These are phyloP conservation scores for Zygosaccharomyces sapae DNA, from an alignment of 1,139 yeast genomes.

Conservation along the genomic window DNA sequence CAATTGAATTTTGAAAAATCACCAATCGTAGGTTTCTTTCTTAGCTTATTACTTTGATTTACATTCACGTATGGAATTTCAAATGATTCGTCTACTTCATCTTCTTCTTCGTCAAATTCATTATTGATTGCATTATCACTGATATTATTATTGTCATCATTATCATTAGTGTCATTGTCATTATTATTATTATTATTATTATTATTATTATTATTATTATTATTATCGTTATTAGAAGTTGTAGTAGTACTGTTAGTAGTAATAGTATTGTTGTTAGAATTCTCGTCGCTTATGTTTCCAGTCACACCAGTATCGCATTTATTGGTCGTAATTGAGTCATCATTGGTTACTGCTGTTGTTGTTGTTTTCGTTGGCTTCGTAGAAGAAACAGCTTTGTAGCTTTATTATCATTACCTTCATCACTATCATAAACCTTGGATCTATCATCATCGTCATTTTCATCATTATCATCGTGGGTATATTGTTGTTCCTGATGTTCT, in stretches of 20 bases:
- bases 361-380: no score
- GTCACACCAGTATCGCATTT: not conserved
- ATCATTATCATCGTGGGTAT: constrained; percentile 11
- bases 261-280: no score
- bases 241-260: no score
- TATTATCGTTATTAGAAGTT: no score
- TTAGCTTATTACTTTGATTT: constrained; percentile 54
- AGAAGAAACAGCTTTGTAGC: constrained; percentile 6
- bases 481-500: constrained; percentile 1
- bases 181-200: not conserved
- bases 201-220: not conserved
- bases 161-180: not conserved
- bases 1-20: constrained; percentile 82
- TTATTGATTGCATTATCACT: not conserved
- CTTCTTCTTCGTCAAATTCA: constrained; percentile 12
- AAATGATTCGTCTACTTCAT: constrained; percentile 41
- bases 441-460: constrained; percentile 19
- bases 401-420: constrained; percentile 11
- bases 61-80: constrained; percentile 50
- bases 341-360: not conserved
- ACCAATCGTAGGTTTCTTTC: constrained; percentile 79
- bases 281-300: no score
- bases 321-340: constrained; percentile 1
- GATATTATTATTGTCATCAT: constrained; percentile 1
- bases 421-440: constrained; percentile 13